Base-by-base conservation (phyloP, 805 yeast genomes). In the Nakazawaea ernobii region DNA sequence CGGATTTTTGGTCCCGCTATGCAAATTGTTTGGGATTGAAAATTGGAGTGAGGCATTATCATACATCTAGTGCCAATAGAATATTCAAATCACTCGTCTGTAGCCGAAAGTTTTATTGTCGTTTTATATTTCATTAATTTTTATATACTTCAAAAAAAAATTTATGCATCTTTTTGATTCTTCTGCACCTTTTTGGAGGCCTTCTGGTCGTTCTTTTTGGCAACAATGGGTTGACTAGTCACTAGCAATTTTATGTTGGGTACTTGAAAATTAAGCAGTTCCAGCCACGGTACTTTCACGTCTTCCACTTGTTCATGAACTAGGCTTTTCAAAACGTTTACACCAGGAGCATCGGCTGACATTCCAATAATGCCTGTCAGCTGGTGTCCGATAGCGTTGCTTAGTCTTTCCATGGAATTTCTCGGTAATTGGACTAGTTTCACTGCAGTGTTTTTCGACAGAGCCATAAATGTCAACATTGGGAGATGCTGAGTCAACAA, bases 351-450 rank as follows among this genome's bases (percentile, higher is more conserved):
- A 15, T 52, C 57, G 26, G 6, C 66, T 2, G 65, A 46, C 0
- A 75, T 49, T 1, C 74, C 75, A 2, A 71, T 32, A 2, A 73
- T 59, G 1, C 67, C 60, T 5, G 57, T 56, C 35, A 65, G 57
- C 8, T 61, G 62, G 7, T 52, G 55, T 8, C 64, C 61, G 20
- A 69, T 50, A 4, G 53, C 57, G 26, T 53, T 49, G 36, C 74
- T 66, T 1, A 77, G 50, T 45, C 53, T 52, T n/a, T 26, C 33
- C 27, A 59, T 54, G 4, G 66, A 56, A 8, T 69, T 77, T 47
- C 67, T 69, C 1, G 90, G 90, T 26, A 85, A 64, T 51, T 80
- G 84, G 2, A 84, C 70, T 39, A 84, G 62, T 50, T 79, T 82
- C 4, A 80, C 80, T n/a, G 69, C 50, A 5, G 54, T 51, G 4